phyloP scores from a whole-genome alignment of 768 basidiomycete species.

The Trametes punicea region DNA sequence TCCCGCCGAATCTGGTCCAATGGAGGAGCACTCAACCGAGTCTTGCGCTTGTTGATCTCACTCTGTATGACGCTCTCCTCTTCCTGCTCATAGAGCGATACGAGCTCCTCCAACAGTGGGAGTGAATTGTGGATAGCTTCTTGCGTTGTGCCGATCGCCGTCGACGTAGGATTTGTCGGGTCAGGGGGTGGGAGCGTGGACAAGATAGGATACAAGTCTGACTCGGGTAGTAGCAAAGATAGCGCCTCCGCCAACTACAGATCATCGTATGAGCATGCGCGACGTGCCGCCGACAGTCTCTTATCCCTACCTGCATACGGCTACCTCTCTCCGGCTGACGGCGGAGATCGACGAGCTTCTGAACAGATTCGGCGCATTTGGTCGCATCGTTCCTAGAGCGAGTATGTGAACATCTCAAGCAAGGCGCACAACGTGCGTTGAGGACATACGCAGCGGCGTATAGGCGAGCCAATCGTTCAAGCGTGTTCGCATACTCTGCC shows the following conservation, averaged over 20 bases:
- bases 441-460: slow-evolving; percentile 54
- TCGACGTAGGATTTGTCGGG: slow-evolving; percentile 65
- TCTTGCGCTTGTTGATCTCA: slow-evolving; percentile 77
- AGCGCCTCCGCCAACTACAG: slow-evolving; percentile 65
- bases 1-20: slow-evolving; percentile 58
- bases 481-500: slow-evolving; percentile 51
- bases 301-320: slow-evolving; percentile 46
- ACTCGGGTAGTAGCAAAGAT: slow-evolving; percentile 69
- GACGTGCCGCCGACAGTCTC: not conserved
- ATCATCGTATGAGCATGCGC: not conserved
- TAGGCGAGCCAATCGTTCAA: slow-evolving; percentile 56
- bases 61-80: slow-evolving; percentile 56
- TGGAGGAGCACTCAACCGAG: slow-evolving; percentile 65
- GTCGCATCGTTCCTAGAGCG: slow-evolving; percentile 59
- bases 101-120: slow-evolving; percentile 68
- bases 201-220: slow-evolving; percentile 58
- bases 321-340: slow-evolving; percentile 51
- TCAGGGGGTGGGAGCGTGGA: slow-evolving; percentile 70
- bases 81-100: slow-evolving; percentile 56
- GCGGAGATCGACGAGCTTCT: slow-evolving; percentile 67
- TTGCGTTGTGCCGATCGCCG: slow-evolving; percentile 57
- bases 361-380: slow-evolving; percentile 79
- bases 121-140: slow-evolving; percentile 66
- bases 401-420: not conserved
- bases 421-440: not conserved